phyloP scores from a whole-genome alignment of 1,139 yeast genomes.

The Williopsis jadinii region DNA sequence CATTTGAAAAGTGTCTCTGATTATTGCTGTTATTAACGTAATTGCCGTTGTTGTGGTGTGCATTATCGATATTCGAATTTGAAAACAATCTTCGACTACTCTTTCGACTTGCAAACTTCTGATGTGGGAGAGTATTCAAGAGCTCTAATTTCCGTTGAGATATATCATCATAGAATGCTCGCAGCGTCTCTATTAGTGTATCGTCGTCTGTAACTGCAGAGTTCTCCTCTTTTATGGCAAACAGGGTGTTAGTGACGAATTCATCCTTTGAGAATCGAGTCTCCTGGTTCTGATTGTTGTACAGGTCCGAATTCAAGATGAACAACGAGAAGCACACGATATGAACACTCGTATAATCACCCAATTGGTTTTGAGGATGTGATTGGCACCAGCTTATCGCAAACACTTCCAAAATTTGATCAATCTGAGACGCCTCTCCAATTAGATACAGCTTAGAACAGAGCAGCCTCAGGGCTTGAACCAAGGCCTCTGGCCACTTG shows the following conservation, averaged over 20 bases:
- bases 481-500: slow-evolving; percentile 32
- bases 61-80: no score
- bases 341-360: slow-evolving; percentile 58
- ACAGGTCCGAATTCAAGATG: slow-evolving; percentile 64
- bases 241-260: slow-evolving; percentile 50
- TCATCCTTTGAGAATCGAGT: slow-evolving; percentile 30
- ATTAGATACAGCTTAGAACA: slow-evolving; percentile 63
- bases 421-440: slow-evolving; percentile 83
- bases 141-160: slow-evolving; percentile 12
- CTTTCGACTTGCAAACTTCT: not conserved
- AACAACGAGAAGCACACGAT: slow-evolving; percentile 69
- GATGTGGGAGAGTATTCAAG: slow-evolving; percentile 2
- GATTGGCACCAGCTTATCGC: slow-evolving; percentile 59
- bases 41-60: no score
- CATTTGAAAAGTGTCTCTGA: slow-evolving; percentile 8
- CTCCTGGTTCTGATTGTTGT: slow-evolving; percentile 40
- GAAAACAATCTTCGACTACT: no score
- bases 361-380: slow-evolving; percentile 40
- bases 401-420: slow-evolving; percentile 63
- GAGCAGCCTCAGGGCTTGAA: slow-evolving; percentile 50
- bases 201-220: slow-evolving; percentile 19
- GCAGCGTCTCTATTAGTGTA: slow-evolving; percentile 11
- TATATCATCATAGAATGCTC: slow-evolving; percentile 13
- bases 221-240: slow-evolving; percentile 34
- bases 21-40: no score